Conservation (phyloP, 352 stramenopile species). For the Globisporangium takayamanum region DNA sequence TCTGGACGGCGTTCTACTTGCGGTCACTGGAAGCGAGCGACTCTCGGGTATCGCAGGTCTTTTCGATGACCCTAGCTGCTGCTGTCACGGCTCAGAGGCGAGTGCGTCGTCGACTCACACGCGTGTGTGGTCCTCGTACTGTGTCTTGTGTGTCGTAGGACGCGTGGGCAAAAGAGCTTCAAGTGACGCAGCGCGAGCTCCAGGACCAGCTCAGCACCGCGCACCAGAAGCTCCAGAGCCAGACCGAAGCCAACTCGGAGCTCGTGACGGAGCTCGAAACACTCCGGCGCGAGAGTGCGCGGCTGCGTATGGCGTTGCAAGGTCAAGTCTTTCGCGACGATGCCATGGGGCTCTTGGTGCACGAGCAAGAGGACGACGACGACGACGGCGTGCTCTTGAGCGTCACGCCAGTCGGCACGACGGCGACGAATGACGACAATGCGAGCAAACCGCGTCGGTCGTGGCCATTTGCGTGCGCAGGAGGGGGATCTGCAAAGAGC, state of each 20-base stretch:
- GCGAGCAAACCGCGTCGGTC: not conserved
- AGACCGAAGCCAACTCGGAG: constrained; percentile 71
- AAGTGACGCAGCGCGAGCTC: constrained; percentile 71
- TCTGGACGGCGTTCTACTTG: constrained; percentile 83
- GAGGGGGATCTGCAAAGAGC: not conserved
- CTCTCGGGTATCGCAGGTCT: constrained; percentile 67
- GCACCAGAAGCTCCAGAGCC: constrained; percentile 59
- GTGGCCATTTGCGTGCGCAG: not conserved
- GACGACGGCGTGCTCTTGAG: constrained; percentile 75
- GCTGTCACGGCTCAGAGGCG: not conserved
- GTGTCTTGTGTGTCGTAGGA: constrained; percentile 30
- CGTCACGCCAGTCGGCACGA: constrained; percentile 40
- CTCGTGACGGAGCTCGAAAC: constrained; percentile 59
- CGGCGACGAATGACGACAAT: not conserved
- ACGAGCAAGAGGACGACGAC: constrained; percentile 68
- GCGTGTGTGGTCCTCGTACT: constrained; percentile 9
- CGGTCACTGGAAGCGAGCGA: constrained; percentile 78
- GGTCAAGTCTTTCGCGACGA: constrained; percentile 74
- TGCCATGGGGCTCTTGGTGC: constrained; percentile 52
- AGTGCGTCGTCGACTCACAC: too few relatives aligned
- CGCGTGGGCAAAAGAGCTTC: constrained; percentile 76
- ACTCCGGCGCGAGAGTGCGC: constrained; percentile 57
- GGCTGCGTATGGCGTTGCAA: constrained; percentile 49
- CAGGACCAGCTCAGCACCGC: constrained; percentile 59
- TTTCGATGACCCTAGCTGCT: constrained; percentile 17